Base-by-base conservation (phyloP, 2,329 filamentous ascomycete species). In the Hymenoscyphus occultus region DNA sequence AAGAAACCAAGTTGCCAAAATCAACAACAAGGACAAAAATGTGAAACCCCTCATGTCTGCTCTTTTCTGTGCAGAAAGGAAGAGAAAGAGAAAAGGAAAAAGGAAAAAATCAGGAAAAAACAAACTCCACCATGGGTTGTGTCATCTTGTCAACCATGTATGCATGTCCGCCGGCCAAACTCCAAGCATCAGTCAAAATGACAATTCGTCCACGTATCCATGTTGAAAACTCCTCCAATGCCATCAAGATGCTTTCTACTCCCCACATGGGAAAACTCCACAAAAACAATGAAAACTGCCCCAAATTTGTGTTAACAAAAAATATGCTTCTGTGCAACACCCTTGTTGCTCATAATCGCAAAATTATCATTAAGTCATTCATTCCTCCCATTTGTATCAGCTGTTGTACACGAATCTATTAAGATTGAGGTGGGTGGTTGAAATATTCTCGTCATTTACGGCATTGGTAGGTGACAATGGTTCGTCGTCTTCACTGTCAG, bases 401-500 rank as follows among this genome's bases (percentile, higher is more conserved):
- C 60, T 65, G 42, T 63, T 45, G 61, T 66, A 71, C 22, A 64
- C 64, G 54, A 71, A 71, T 39, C 61, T 60, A n/a, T 61, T 59
- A 35, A 71, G 58, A 32, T 69, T 59, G 14, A 72, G 39, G 56
- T 48, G 56, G n/a, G 61, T 35, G 3, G n/a, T 58, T 42, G 42
- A 22, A 16, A 39, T 32, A 6, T 54, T 56, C 28, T 64, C 65
- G 3, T 67, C 61, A 60, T 63, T 64, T 77, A 10, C 19, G 5
- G 56, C 60, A 22, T 54, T 19, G 39, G 56, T 42, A 54, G 70
- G 70, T 10, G 70, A 72, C 1, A 74, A 60, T 12, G 63, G 54
- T 14, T 74, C 73, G 7, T 75, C 74, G 51, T 67, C 80, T 54
- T 84, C 82, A 60, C 81, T 84, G 64, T 81, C 78, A 22, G 80